Evolutionary conservation across 2,329 filamentous ascomycete species (phyloP), one percentile per base, ranked within the genome.

Genomic region (Aspergillus sp.): DNA sequence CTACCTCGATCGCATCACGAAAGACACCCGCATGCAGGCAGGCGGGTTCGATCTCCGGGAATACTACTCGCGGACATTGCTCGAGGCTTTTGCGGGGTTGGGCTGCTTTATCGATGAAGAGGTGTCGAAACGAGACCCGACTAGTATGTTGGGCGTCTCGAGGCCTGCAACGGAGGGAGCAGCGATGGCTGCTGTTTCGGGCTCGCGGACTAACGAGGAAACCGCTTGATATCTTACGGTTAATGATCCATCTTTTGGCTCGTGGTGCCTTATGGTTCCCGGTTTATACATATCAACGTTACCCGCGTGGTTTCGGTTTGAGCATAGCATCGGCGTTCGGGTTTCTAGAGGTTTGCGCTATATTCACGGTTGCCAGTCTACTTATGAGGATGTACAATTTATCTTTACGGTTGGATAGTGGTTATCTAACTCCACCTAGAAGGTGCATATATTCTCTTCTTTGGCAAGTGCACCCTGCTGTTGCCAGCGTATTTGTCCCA

Each of bases 61-160:
- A 53, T 96, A 91, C 53, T 84, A 86, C 49, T 70, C 78, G 5
- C 71, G 88, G 15, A 80, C 84, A 15, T 65, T 98, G 53, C 82
- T 85, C 39, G 88, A 95, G 53, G 86, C 89, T 0, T 96, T 95
- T 61, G 78, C 84, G 0, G 91, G 93, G 0, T 59, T 98, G 39
- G 86, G 83, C 1, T 83, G 93, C 26, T 93, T 93, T 47, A 68
- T 98, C 26, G 80, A 75, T 22, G 86, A 95, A 28, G 88, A 93
- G 52, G 49, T 66, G 12, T 34, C 55, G 2, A 43, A 52, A 24
- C 46, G 57, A 26, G 50, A 58, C 25, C 42, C 42, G 24, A 29
- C 39, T 20, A 39, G 30, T 35, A 39, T 43, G 19, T 20, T 43
- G 5, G 42, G 42, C 3, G 26, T 31, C 5, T 40, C 48, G 11